Evolutionary conservation across 176 grass and related monocot genomes (phyloP).

Genomic region (Triticum dicoccoides): DNA sequence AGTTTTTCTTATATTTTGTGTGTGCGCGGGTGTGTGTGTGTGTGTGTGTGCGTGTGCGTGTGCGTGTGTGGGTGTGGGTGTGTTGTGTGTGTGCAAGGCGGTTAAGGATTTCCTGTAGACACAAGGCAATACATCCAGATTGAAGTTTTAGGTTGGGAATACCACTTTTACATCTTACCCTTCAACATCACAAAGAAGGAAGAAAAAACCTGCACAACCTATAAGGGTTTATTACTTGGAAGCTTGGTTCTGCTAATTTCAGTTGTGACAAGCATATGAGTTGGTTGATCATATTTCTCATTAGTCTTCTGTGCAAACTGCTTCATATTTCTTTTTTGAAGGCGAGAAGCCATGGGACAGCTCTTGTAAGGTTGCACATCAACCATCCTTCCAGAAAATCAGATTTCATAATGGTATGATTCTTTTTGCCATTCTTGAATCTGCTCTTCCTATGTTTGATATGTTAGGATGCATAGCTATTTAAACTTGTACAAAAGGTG

Average conservation of each 20-base stretch:
- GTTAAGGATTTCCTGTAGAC: neutral
- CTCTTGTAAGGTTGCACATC: constrained; percentile 72
- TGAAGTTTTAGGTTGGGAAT: neutral
- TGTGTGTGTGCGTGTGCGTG: neutral
- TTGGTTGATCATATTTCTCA: constrained; percentile 8
- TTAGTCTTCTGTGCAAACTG: constrained; percentile 7
- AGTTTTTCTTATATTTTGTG: neutral
- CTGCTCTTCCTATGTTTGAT: constrained; percentile 2
- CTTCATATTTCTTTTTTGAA: constrained; percentile 33
- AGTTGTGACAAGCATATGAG: neutral
- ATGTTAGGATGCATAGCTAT: neutral
- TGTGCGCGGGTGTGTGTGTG: neutral
- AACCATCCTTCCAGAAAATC: constrained; percentile 60
- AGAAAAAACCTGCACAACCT: neutral
- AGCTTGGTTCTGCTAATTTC: constrained; percentile 19
- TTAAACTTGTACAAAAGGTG: neutral
- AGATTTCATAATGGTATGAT: constrained; percentile 84
- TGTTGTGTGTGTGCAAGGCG: neutral
- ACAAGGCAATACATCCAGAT: no score
- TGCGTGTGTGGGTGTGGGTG: neutral
- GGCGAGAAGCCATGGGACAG: constrained; percentile 75
- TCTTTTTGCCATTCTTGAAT: constrained; percentile 6
- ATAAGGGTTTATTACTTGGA: neutral
- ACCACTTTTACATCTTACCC: neutral
- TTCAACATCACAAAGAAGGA: neutral